phyloP scores from a whole-genome alignment of 306 rosid species.

The Corylus avellana region DNA sequence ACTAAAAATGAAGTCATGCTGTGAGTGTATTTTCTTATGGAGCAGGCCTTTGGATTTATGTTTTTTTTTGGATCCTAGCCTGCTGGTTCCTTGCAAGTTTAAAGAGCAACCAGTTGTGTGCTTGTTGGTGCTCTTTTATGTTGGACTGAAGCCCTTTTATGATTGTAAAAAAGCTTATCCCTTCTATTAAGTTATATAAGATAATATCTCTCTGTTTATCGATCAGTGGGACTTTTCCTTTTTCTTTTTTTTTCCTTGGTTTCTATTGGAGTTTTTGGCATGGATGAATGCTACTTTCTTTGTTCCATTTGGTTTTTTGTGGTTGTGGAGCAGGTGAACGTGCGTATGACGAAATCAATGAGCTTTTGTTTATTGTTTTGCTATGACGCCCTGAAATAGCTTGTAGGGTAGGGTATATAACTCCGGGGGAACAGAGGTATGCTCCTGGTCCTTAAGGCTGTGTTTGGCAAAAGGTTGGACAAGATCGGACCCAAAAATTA shows the following conservation, averaged over 20 bases:
- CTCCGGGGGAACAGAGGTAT: no score
- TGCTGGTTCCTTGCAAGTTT: conserved; percentile 12
- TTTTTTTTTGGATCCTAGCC: conserved; percentile 49
- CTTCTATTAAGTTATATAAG: not conserved
- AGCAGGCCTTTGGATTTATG: conserved; percentile 40
- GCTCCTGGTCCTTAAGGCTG: no score
- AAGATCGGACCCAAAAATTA: no score
- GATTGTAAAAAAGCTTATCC: conserved; percentile 6
- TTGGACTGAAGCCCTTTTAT: not conserved
- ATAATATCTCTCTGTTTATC: not conserved
- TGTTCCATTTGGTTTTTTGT: not conserved
- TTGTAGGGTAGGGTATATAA: no score
- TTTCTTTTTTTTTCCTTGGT: not conserved
- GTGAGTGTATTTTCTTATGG: conserved; percentile 22
- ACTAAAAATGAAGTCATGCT: conserved; percentile 29
- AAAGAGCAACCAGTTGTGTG: conserved; percentile 4
- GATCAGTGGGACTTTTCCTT: not conserved
- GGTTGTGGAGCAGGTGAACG: not conserved
- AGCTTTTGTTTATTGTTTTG: no score
- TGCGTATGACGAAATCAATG: not conserved
- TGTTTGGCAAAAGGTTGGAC: no score
- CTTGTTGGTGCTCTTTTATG: not conserved
- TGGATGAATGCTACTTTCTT: not conserved
- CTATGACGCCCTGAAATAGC: no score
- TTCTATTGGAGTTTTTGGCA: not conserved